These are phyloP conservation scores for Salvia splendens DNA, from an alignment of 257 asterid genomes.

Conservation along the genomic window DNA sequence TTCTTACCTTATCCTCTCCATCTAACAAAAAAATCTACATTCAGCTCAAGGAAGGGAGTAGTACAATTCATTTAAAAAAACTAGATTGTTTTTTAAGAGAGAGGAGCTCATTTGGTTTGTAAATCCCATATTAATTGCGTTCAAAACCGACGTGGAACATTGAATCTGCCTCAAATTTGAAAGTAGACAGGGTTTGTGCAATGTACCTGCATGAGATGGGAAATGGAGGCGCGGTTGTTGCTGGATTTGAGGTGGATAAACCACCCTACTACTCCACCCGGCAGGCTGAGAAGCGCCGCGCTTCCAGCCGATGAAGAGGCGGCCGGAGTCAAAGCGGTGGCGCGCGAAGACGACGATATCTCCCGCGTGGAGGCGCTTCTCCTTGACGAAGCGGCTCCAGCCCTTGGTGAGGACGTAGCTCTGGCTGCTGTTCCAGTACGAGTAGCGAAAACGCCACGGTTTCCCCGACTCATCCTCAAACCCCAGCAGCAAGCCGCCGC, in stretches of 20 bases:
- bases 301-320: slow-evolving; percentile 83
- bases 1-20: no score
- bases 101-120: no score
- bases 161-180: no score
- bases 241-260: slow-evolving; percentile 45
- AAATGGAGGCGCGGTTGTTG: slow-evolving; percentile 35
- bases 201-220: slow-evolving; percentile 38
- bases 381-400: slow-evolving; percentile 96
- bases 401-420: slow-evolving; percentile 94
- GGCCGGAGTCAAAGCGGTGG: slow-evolving; percentile 54
- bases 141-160: no score
- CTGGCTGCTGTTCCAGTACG: slow-evolving; percentile 96
- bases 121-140: no score
- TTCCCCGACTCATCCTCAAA: slow-evolving; percentile 85
- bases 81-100: no score
- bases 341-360: slow-evolving; percentile 70
- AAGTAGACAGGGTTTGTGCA: not conserved
- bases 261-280: slow-evolving; percentile 1
- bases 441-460: slow-evolving; percentile 80
- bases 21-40: no score
- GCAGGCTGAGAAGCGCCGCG: slow-evolving; percentile 32
- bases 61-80: no score
- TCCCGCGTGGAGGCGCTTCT: slow-evolving; percentile 81
- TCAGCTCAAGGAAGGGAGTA: no score
- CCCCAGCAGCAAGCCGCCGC: slow-evolving; percentile 61